These are phyloP conservation scores for Isoetes taiwanensis DNA, from an alignment of 75 land plant genomes.

Conservation along the genomic window DNA sequence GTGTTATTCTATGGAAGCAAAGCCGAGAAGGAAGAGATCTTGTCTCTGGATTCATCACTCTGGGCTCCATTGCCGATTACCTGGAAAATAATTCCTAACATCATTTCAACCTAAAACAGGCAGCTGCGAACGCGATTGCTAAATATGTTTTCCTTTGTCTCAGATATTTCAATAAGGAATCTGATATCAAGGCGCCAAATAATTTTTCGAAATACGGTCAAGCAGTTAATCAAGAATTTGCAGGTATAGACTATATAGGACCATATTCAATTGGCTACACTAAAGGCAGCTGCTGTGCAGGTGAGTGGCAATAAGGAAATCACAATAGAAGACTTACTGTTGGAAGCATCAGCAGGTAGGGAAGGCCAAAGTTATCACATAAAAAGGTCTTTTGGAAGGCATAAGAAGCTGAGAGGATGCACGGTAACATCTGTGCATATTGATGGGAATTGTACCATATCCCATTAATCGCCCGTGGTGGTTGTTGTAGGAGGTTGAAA, in stretches of 20 bases:
- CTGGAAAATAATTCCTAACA: no score
- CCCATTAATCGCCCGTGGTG: not conserved
- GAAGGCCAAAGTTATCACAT: slow-evolving; percentile 3
- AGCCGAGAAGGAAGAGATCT: no score
- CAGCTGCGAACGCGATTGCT: not conserved
- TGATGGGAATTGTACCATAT: not conserved
- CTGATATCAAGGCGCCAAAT: slow-evolving; percentile 4
- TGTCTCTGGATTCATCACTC: no score
- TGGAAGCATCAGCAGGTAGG: not conserved
- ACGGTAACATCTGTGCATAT: slow-evolving; percentile 11
- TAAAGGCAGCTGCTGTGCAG: not conserved
- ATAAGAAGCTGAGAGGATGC: slow-evolving; percentile 26
- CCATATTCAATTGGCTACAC: not conserved
- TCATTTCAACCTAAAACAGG: no score
- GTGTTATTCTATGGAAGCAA: no score
- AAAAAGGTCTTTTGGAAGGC: slow-evolving; percentile 8
- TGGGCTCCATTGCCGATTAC: no score
- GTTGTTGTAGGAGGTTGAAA: slow-evolving; percentile 25
- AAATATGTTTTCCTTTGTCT: not conserved
- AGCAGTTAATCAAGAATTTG: slow-evolving; percentile 5
- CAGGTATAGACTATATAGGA: slow-evolving; percentile 12
- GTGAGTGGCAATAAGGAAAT: not conserved
- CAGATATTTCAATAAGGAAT: slow-evolving; percentile 8
- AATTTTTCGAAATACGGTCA: slow-evolving; percentile 9
- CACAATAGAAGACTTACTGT: slow-evolving; percentile 17